Evolutionary conservation across 2,329 filamentous ascomycete species (phyloP).

Genomic region (Alternaria tenuissima): DNA sequence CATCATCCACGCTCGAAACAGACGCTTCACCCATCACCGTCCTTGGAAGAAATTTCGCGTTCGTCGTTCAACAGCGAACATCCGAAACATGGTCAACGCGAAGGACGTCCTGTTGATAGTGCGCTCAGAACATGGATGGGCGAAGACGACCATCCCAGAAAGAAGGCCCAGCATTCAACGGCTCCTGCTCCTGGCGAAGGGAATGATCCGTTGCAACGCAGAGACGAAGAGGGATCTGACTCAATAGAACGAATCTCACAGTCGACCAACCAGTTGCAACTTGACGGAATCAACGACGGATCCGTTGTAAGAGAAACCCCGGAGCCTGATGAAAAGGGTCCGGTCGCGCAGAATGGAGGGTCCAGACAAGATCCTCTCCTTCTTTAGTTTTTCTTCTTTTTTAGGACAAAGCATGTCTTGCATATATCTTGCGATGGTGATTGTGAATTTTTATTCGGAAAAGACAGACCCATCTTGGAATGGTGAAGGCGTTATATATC

Average conservation of each 20-base stretch:
- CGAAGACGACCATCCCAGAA: conserved; percentile 1
- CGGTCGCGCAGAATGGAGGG: conserved; percentile 64
- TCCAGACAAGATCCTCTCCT: neutral
- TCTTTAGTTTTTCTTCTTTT: neutral
- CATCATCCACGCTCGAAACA: neutral
- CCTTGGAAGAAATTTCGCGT: conserved; percentile 13
- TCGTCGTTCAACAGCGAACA: neutral
- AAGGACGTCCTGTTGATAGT: neutral
- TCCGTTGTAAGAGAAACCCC: conserved; percentile 16
- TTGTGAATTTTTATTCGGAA: neutral
- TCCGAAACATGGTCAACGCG: neutral
- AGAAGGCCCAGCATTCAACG: neutral
- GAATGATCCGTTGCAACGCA: neutral
- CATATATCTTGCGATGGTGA: neutral
- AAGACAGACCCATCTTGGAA: conserved; percentile 1
- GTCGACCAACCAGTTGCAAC: conserved; percentile 15
- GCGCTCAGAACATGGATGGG: neutral
- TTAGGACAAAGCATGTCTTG: neutral
- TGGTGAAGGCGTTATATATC: conserved; percentile 13
- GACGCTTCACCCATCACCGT: neutral
- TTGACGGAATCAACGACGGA: conserved; percentile 1
- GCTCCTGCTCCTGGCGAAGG: neutral
- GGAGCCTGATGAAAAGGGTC: conserved; percentile 8
- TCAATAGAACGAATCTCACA: conserved; percentile 17
- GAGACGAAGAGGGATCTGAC: neutral